These are phyloP conservation scores for Physcomitrium patens DNA, from an alignment of 225 moss, liverwort and hornwort genomes.

Conservation along the genomic window DNA sequence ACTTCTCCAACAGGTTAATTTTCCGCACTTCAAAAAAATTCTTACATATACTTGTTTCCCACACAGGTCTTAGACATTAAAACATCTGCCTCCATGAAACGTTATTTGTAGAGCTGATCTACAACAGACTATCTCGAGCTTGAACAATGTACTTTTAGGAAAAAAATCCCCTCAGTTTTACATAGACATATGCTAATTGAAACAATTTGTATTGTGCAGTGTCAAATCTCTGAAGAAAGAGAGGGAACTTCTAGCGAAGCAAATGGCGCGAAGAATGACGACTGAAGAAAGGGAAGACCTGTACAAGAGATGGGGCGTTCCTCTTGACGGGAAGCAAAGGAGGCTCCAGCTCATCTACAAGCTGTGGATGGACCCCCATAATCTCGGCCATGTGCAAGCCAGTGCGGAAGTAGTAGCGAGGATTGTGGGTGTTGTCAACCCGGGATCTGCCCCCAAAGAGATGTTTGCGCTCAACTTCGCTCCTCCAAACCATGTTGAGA, in stretches of 20 bases:
- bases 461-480: slow-evolving; percentile 98
- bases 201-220: slow-evolving; percentile 40
- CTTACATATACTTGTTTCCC: no score
- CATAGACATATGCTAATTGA: background rate
- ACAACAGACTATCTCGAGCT: no score
- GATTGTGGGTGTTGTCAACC: slow-evolving; percentile 89
- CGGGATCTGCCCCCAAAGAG: slow-evolving; percentile 91
- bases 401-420: slow-evolving; percentile 93
- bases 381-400: slow-evolving; percentile 83
- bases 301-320: slow-evolving; percentile 78
- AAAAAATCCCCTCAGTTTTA: no score
- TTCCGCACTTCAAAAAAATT: background rate
- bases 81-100: background rate
- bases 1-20: slow-evolving; percentile 55
- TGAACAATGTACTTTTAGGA: no score
- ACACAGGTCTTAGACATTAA: background rate
- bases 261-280: slow-evolving; percentile 73
- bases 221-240: slow-evolving; percentile 74
- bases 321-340: slow-evolving; percentile 90
- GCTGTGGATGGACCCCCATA: slow-evolving; percentile 86
- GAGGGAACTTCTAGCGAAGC: slow-evolving; percentile 77
- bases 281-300: slow-evolving; percentile 80
- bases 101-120: no score
- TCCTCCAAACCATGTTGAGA: slow-evolving; percentile 71
- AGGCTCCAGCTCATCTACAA: slow-evolving; percentile 79